These are phyloP conservation scores for Cronartium ribicola DNA, from an alignment of 1,284 basidiomycete species.

Conservation along the genomic window DNA sequence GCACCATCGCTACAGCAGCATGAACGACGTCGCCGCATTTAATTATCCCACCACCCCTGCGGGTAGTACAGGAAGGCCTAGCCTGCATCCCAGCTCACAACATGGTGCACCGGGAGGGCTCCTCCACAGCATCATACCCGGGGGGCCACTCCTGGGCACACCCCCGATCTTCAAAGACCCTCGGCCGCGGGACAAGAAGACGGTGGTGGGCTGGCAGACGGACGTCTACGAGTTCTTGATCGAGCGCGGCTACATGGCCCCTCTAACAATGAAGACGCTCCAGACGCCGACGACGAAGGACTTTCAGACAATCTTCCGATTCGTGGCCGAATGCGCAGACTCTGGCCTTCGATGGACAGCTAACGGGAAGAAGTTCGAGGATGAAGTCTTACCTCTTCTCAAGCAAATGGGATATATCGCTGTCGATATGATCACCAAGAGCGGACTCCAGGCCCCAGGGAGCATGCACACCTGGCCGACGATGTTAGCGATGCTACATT, in stretches of 20 bases:
- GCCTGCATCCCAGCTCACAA: not conserved
- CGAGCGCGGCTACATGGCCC: conserved; percentile 59
- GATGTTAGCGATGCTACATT: conserved; percentile 74
- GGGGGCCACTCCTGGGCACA: conserved; percentile 1
- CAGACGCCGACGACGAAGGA: conserved; percentile 73
- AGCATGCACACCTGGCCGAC: conserved; percentile 78
- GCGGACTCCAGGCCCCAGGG: conserved; percentile 76
- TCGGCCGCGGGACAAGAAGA: conserved; percentile 26
- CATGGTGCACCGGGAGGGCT: not conserved
- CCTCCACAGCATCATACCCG: conserved; percentile 1
- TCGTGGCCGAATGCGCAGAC: conserved; percentile 54
- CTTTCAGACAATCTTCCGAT: conserved; percentile 72
- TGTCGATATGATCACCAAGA: conserved; percentile 66
- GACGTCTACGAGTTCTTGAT: conserved; percentile 69
- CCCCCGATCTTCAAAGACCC: conserved; percentile 21
- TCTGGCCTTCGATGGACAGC: conserved; percentile 42
- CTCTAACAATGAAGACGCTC: conserved; percentile 62
- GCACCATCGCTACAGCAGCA: conserved; percentile 21
- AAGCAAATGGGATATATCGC: conserved; percentile 72
- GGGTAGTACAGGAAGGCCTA: not conserved
- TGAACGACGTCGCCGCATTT: conserved; percentile 12
- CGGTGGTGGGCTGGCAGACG: conserved; percentile 58
- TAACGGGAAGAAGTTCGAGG: conserved; percentile 62
- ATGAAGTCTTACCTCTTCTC: conserved; percentile 69
- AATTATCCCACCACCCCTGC: conserved; percentile 26